A percentile compares a stretch with the other conserved stretches of the same genome.
Evolutionary conservation across 2,329 filamentous ascomycete species (phyloP).

Genomic region (Alternaria alternata): DNA sequence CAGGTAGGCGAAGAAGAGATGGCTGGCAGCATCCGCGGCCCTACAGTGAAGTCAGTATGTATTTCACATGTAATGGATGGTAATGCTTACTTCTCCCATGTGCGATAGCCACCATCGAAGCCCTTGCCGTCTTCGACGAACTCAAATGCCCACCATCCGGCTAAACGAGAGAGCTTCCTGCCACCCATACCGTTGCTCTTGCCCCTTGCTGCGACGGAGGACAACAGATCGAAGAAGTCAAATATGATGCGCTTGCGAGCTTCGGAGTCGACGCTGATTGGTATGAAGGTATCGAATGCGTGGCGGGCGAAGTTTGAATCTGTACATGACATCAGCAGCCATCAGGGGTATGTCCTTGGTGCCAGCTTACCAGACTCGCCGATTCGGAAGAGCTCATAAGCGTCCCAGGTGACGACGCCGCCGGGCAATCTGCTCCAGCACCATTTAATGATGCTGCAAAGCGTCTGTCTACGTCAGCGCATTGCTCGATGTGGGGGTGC

Average conservation of each 20-base stretch:
- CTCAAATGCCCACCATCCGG: conserved; percentile 99
- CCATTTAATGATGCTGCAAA: conserved; percentile 96
- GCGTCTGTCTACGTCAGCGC: conserved; percentile 66
- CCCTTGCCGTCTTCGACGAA: conserved; percentile 85
- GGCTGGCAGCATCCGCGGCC: conserved; percentile 93
- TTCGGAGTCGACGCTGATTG: conserved; percentile 87
- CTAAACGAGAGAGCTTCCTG: conserved; percentile 91
- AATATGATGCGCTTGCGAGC: conserved; percentile 89
- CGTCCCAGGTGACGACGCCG: conserved; percentile 95
- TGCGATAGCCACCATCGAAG: conserved; percentile 92
- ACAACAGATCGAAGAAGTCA: conserved; percentile 93
- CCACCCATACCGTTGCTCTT: conserved; percentile 94
- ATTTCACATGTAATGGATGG: neutral
- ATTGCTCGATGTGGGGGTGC: neutral
- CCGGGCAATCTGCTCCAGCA: conserved; percentile 94
- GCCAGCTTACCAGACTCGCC: conserved; percentile 80
- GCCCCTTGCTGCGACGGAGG: conserved; percentile 89
- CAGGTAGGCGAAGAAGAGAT: conserved; percentile 97
- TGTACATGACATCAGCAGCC: conserved; percentile 52
- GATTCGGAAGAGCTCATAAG: conserved; percentile 93
- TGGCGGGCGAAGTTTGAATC: conserved; percentile 92
- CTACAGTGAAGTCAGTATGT: conserved; percentile 58
- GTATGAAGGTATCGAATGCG: conserved; percentile 96
- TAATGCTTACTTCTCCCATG: conserved; percentile 75
- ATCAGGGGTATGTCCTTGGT: neutral